Evolutionary conservation across 805 yeast genomes (phyloP).

Genomic region (Candida maesae): DNA sequence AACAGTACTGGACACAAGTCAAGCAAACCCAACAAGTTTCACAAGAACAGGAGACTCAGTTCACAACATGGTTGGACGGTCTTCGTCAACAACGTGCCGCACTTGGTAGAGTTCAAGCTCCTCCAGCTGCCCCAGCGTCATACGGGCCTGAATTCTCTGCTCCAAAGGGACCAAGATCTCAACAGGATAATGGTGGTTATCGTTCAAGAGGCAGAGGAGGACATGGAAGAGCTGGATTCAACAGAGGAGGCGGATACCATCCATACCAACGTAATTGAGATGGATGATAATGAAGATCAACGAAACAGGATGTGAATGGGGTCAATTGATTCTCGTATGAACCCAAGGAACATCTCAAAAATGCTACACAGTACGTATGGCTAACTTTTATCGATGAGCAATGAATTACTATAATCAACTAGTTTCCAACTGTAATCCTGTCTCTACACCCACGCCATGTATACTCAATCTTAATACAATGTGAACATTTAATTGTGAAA

Average conservation of each 20-base stretch:
- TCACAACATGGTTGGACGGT: constrained; percentile 4
- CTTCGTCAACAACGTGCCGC: constrained; percentile 9
- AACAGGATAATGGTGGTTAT: neutral
- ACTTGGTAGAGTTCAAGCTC: constrained; percentile 1
- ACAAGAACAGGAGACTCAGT: constrained; percentile 8
- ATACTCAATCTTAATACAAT: too few relatives aligned
- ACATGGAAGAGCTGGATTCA: constrained; percentile 14
- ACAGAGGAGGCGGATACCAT: constrained; percentile 21
- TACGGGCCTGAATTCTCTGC: constrained; percentile 17
- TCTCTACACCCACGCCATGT: too few relatives aligned
- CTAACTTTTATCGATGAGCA: too few relatives aligned
- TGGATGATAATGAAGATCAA: too few relatives aligned
- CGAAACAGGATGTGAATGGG: too few relatives aligned
- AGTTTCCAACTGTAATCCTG: too few relatives aligned
- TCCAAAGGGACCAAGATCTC: constrained; percentile 2
- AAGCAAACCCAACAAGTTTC: constrained; percentile 12
- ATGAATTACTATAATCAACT: too few relatives aligned
- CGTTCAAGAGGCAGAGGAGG: constrained; percentile 23
- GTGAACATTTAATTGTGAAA: too few relatives aligned
- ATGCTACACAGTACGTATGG: too few relatives aligned
- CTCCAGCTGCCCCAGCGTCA: constrained; percentile 11
- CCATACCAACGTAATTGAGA: constrained; percentile 3
- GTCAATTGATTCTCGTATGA: too few relatives aligned
- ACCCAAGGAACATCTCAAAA: too few relatives aligned
- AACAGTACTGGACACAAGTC: constrained; percentile 49